Evolutionary conservation across 2,329 filamentous ascomycete genomes (phyloP), one percentile per base, ranked within the genome.

Genomic region (Colletotrichum camelliae): DNA sequence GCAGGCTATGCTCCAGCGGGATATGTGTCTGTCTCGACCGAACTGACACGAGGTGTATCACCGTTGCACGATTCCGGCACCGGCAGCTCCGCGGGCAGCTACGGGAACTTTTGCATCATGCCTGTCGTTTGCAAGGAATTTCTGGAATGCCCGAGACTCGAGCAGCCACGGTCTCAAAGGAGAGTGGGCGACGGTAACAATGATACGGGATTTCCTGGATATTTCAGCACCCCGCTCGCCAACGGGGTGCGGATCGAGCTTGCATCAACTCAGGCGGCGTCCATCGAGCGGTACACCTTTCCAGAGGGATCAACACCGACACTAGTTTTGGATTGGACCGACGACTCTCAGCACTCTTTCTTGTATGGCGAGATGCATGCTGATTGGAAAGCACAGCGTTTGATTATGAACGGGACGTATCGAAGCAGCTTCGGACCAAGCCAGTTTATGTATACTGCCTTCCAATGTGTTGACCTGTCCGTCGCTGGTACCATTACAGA

Each of bases 81-180:
- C 12, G 70, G 70, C 12, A 72, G 70, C 37, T 60, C 70, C 7
- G 62, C 35, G 21, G 70, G 70, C n/a, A 72, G 70, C 64, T 72
- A 61, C 13, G 64, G 70, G 15, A 67, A 72, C 33, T 72, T 67
- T 9, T 33, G 48, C 62, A 72, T 72, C 64, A 72, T 72, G 64
- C 35, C 70, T 3, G 64, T 72, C 9, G 64, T 72, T 15, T 72
- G 70, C 27, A 15, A 27, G 2, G 21, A 27, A 16, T 37, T 72
- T 29, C 12, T 37, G n/a, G 13, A 24, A 2, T 72, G 70, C 3
- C 70, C 48, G 4, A 61, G 10, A 16, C 70, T 72, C 8, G 62
- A 68, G 33, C 6, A 21, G 13, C 62, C 27, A 16, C 35, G 62
- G 8, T 61, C 70, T 37, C 27, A 21, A 1, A 64, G 29, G 5